Evolutionary conservation across 1,139 yeast genomes (phyloP), one percentile per base, ranked within the genome.

Genomic region (Suhomyces guaymorum): DNA sequence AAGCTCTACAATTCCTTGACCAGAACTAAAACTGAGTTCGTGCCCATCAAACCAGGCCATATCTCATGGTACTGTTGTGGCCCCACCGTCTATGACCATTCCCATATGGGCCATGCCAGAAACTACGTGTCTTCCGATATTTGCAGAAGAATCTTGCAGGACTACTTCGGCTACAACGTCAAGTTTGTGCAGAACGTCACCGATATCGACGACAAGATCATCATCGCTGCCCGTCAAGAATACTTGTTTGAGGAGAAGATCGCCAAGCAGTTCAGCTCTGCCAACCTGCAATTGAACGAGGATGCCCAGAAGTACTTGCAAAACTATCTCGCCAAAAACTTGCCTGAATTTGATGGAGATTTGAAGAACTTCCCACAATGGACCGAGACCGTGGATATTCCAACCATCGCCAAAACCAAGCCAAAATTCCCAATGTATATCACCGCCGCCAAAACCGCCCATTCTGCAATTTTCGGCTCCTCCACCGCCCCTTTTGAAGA

Each of bases 31-130:
- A 85, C 79, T 24, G 85, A 73, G 35, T 90, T 92, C 51, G 59
- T 78, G 14, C 92, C 97, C 3, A 61, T 70, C 39, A 65, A 70
- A 32, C 70, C 72, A 1, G 76, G 78, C 42, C 78, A 76, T 41
- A 82, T 92, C 33, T 76, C 90, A 3, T 92, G 99, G 99, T 92
- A 92, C 65, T 86, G 90, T 38, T 92, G 99, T 73, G 99, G 99
- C 5, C 98, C 98, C 9, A 92, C 99, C 0, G 97, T 92, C n/a
- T 92, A 92, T 55, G 96, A 92, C 60, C 82, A 94, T 28, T 80
- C 94, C 34, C 99, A 92, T 57, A 88, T 92, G 97, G 99, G 99
- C n/a, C 99, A 94, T 62, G 98, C 98, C 14, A 73, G 98, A 61
- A 92, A 92, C 65, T 94, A 92, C 57, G 97, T 92, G 32, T 80